These are phyloP conservation scores for Inga leiocalycina DNA, from an alignment of 306 rosid species.

Conservation along the genomic window DNA sequence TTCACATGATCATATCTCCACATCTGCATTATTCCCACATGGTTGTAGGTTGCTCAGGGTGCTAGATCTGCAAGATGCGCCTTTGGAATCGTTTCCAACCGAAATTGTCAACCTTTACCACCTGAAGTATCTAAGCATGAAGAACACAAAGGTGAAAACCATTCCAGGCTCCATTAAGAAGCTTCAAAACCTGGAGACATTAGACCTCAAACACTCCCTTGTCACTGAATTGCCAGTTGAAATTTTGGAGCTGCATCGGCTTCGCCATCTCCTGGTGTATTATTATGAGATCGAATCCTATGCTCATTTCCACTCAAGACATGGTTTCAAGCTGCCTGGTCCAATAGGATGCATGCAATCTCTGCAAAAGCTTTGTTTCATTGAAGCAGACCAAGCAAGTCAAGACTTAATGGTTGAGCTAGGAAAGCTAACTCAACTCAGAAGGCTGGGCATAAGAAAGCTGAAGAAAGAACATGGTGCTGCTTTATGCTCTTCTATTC, in stretches of 20 bases:
- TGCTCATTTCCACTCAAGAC: conserved; percentile 40
- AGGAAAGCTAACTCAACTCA: conserved; percentile 51
- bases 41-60: conserved; percentile 47
- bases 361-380: conserved; percentile 57
- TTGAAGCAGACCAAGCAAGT: conserved; percentile 51
- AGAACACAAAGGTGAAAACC: conserved; percentile 46
- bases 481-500: conserved; percentile 50
- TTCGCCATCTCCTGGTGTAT: conserved; percentile 61
- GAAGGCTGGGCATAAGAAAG: conserved; percentile 49
- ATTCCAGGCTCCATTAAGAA: conserved; percentile 54
- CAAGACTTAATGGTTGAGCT: conserved; percentile 42
- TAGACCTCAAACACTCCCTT: conserved; percentile 53
- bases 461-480: conserved; percentile 48
- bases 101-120: conserved; percentile 47
- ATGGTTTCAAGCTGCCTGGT: conserved; percentile 48
- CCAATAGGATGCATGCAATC: conserved; percentile 49
- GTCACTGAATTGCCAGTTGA: conserved; percentile 60
- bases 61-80: conserved; percentile 50
- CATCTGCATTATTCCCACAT: conserved; percentile 15
- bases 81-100: conserved; percentile 48
- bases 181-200: conserved; percentile 51
- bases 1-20: conserved; percentile 37
- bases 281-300: conserved; percentile 50
- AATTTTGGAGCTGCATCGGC: conserved; percentile 51
- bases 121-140: conserved; percentile 55